Evolutionary conservation across 164 flowering plant genomes (phyloP), one percentile per base, ranked within the genome.

Genomic region (Vitis amurensis): DNA sequence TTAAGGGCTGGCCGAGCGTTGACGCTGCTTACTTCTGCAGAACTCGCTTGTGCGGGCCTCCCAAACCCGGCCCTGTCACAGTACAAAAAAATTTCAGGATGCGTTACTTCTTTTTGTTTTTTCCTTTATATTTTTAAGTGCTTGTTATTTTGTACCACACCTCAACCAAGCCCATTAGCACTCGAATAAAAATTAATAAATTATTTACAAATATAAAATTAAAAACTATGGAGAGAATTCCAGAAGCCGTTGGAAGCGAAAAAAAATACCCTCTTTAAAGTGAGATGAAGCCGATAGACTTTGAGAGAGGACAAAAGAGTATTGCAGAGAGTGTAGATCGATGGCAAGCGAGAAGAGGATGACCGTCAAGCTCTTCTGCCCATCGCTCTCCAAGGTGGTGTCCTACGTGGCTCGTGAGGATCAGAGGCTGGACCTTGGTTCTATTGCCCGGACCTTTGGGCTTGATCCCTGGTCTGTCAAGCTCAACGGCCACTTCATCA

Each of bases 11-110:
- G 99, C 90, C 93, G 76, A 61, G 91, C 23, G 94, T 68, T 81
- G 99, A 94, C 95, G 99, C 97, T 94, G 99, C 98, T 86, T 91
- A 89, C 91, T 77, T 92, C 86, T 82, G 98, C 98, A 94, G 97
- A 92, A 94, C 98, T 92, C 95, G 68, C 88, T 82, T 64, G 91
- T 0, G 97, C 93, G 90, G 97, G 98, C 97, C 99, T 92, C 99
- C 97, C 91, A 56, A 51, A 31, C 69, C 63, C 70, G 47, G 53
- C n/a, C 59, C 66, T 70, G 15, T 31, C n/a, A 53, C 44, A 37
- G 44, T 37, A 37, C 0, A 37, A 37, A 23, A 2, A 1, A 1
- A 23, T 23, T 23, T 23, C 27, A 23, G 27, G 27, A 23, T 23
- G 23, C 27, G 27, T 23, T 23, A 23, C 27, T 23, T n/a, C n/a